phyloP scores from a whole-genome alignment of 2,329 filamentous ascomycete species.

The Triangularia setosa region DNA sequence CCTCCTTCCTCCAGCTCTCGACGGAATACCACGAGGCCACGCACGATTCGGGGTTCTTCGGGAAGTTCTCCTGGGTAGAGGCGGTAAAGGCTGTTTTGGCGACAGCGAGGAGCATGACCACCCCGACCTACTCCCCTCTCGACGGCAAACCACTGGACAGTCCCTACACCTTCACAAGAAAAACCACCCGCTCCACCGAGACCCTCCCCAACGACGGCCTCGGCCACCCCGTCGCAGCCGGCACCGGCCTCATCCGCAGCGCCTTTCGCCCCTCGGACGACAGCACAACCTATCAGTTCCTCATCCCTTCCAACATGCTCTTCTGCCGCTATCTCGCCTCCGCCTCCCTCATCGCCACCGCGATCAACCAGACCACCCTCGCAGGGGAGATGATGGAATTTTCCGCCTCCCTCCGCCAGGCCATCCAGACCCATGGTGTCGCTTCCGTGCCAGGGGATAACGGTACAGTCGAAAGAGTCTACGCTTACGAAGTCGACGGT shows the following conservation, averaged over 20 bases:
- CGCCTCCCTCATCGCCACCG: constrained; percentile 43
- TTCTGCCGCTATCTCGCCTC: constrained; percentile 60
- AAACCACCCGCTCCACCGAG: constrained; percentile 71
- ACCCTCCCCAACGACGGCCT: constrained; percentile 73
- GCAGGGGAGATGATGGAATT: constrained; percentile 55
- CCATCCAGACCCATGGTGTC: constrained; percentile 36
- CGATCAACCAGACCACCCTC: constrained; percentile 41
- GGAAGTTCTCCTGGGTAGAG: constrained; percentile 66
- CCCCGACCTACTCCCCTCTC: constrained; percentile 68
- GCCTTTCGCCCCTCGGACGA: constrained; percentile 92
- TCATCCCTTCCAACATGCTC: constrained; percentile 90
- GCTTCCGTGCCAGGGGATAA: constrained; percentile 33
- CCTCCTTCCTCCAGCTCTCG: constrained; percentile 77
- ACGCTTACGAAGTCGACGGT: constrained; percentile 70
- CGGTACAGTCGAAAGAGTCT: constrained; percentile 48
- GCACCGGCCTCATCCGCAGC: constrained; percentile 80
- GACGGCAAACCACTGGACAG: constrained; percentile 47
- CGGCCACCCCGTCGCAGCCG: constrained; percentile 72
- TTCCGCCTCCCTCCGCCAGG: constrained; percentile 44
- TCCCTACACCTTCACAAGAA: constrained; percentile 73
- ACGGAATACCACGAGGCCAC: constrained; percentile 77
- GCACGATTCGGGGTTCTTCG: constrained; percentile 67
- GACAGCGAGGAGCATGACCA: constrained; percentile 66
- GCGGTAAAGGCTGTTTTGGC: constrained; percentile 67
- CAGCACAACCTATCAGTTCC: constrained; percentile 77